These are phyloP conservation scores for Myriosclerotinia scirpicola DNA, from an alignment of 2,329 filamentous ascomycete species.

Conservation along the genomic window DNA sequence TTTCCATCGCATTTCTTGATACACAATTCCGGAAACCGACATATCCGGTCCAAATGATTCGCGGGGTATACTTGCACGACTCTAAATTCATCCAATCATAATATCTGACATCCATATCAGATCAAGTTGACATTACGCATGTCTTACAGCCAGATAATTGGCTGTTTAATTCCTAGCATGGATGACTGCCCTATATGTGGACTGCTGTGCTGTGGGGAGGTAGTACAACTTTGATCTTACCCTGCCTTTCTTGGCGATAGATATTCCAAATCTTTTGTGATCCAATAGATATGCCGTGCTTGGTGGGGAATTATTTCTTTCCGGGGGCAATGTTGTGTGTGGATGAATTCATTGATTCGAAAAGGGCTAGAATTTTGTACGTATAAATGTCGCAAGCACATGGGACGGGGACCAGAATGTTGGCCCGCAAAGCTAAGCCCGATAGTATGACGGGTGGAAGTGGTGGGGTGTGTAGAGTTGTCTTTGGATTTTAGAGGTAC, in stretches of 20 bases:
- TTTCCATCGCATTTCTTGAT: not conserved
- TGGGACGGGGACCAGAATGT: not conserved
- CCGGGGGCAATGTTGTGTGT: not conserved
- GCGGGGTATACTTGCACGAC: not conserved
- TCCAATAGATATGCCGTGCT: not conserved
- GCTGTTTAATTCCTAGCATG: not conserved
- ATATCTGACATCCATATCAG: not conserved
- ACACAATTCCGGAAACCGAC: not conserved
- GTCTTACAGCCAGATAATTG: slow-evolving; percentile 1
- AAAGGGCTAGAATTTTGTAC: not conserved
- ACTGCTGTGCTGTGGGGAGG: not conserved
- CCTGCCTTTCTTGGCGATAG: slow-evolving; percentile 8
- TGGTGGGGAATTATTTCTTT: not conserved
- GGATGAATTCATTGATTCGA: not conserved
- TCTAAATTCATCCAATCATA: not conserved
- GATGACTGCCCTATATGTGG: not conserved
- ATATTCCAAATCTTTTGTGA: slow-evolving; percentile 1
- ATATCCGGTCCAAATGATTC: slow-evolving; percentile 11
- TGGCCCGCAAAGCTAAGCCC: not conserved
- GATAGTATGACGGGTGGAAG: not conserved
- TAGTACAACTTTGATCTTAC: not conserved
- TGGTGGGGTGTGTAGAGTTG: not conserved
- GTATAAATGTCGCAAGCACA: not conserved
- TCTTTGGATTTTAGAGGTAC: too few relatives aligned
- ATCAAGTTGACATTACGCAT: not conserved